phyloP scores from a whole-genome alignment of 148 eudicot genomes.

The Persicaria maculosa region DNA sequence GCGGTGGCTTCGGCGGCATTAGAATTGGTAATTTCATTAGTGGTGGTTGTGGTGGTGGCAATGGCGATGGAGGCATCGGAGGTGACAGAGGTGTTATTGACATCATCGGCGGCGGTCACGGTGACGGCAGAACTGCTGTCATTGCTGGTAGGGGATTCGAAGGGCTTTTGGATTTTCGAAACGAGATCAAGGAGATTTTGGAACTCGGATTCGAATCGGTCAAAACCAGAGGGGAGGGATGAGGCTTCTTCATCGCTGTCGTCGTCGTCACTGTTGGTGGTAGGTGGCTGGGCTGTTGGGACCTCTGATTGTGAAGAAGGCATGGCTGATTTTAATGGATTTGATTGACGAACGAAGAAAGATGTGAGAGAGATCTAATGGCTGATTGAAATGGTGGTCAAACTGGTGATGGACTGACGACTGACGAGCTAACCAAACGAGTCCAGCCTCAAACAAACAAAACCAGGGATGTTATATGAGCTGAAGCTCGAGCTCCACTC shows the following conservation, averaged over 20 bases:
- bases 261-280: background rate
- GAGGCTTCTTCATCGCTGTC: background rate
- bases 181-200: background rate
- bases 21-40: background rate
- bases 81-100: background rate
- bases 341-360: too few species aligned
- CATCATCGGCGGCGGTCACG: background rate
- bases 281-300: background rate
- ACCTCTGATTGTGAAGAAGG: background rate
- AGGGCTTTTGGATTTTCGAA: background rate
- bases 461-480: too few species aligned
- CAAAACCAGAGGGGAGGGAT: background rate
- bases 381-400: too few species aligned
- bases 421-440: too few species aligned
- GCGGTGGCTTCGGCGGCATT: background rate
- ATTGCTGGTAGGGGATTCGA: background rate
- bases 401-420: too few species aligned
- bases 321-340: constrained; percentile 1
- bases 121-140: too few species aligned
- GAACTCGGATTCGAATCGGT: background rate
- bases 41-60: background rate
- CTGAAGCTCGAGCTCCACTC: too few species aligned
- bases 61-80: background rate
- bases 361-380: too few species aligned
- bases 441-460: too few species aligned